Base-by-base conservation (phyloP, 805 yeast genomes). In the Saccharomycopsis guyanensis region DNA sequence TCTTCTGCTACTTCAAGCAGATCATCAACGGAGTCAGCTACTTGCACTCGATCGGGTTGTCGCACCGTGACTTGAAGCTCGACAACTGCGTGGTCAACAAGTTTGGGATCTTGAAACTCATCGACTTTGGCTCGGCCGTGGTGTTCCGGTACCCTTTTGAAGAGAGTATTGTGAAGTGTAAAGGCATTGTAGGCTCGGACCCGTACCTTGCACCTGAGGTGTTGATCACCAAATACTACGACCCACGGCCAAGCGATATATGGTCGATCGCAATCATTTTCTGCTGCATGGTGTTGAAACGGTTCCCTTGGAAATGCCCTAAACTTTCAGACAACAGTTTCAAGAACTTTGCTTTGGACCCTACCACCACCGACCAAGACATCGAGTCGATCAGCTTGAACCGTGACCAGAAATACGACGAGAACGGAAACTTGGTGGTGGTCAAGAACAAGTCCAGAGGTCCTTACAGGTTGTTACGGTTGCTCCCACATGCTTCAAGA, bases 221-320 rank as follows among this genome's bases (percentile, higher is more conserved):
- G 13, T 66, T 82, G 43, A 61, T 68, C 12, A 60, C 59, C 35
- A 72, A 72, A 25, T 66, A 69, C 43, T 85, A 83, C 59, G 87
- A 85, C 61, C 89, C 94, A 8, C 80, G 80, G 59, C 77, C 78
- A 32, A 87, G 82, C 32, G 95, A 85, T 63, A 73, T 85, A 27
- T 85, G 95, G 95, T 82, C 91, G 4, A 69, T 83, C 40, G 94
- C 87, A 15, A 85, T 85, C 32, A 85, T 85, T 23, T 85, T 80
- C 59, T 85, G 95, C 63, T 85, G 93, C 65, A 84, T 85, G 91
- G 82, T 86, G 53, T 67, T 85, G 51, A 80, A 84, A 63, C 72
- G 89, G 58, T 85, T 85, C 60, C 95, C 95, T 2, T 85, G 95
- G 95, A 85, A 84, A 60, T 84, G 82, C 2, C 94, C 95, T 12